These are phyloP conservation scores for Arxiozyma heterogenica DNA, from an alignment of 1,139 yeast species.

Conservation along the genomic window DNA sequence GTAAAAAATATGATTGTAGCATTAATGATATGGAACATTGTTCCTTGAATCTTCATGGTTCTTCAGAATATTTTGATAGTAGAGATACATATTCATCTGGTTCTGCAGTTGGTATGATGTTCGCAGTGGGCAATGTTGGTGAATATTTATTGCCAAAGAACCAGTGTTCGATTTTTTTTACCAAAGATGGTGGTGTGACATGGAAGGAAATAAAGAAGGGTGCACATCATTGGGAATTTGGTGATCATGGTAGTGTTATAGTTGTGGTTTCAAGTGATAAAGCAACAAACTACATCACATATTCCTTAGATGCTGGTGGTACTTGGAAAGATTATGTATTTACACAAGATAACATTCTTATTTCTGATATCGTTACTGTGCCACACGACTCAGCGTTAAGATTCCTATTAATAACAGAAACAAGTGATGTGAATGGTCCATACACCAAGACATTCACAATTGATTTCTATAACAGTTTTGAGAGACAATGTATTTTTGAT, in stretches of 20 bases:
- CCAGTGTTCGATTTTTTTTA: slow-evolving; percentile 61
- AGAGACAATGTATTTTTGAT: slow-evolving; percentile 64
- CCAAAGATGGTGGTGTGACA: slow-evolving; percentile 80
- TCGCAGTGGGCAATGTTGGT: slow-evolving; percentile 91
- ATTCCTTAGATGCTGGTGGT: slow-evolving; percentile 72
- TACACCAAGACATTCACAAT: slow-evolving; percentile 42
- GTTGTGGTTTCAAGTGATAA: slow-evolving; percentile 56
- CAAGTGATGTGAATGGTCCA: slow-evolving; percentile 34
- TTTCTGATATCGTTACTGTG: slow-evolving; percentile 76
- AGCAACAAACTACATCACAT: slow-evolving; percentile 49
- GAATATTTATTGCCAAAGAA: slow-evolving; percentile 41
- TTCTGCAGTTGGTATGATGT: slow-evolving; percentile 78
- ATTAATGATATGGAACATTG: slow-evolving; percentile 50
- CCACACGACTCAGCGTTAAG: slow-evolving; percentile 82
- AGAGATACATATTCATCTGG: slow-evolving; percentile 84
- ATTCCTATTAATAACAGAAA: slow-evolving; percentile 46
- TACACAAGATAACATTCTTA: slow-evolving; percentile 44
- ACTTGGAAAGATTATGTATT: slow-evolving; percentile 67
- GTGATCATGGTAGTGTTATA: slow-evolving; percentile 85
- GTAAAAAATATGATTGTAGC: slow-evolving; percentile 46
- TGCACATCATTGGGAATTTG: slow-evolving; percentile 85
- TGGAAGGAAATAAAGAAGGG: slow-evolving; percentile 79
- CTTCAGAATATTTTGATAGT: slow-evolving; percentile 73
- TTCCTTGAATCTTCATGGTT: slow-evolving; percentile 82
- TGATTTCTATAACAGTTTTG: slow-evolving; percentile 61